Percentiles rank a stretch among this genome's conserved stretches.
Evolutionary conservation across 768 basidiomycete species (phyloP).

Genomic region (Mycena capillaripes): DNA sequence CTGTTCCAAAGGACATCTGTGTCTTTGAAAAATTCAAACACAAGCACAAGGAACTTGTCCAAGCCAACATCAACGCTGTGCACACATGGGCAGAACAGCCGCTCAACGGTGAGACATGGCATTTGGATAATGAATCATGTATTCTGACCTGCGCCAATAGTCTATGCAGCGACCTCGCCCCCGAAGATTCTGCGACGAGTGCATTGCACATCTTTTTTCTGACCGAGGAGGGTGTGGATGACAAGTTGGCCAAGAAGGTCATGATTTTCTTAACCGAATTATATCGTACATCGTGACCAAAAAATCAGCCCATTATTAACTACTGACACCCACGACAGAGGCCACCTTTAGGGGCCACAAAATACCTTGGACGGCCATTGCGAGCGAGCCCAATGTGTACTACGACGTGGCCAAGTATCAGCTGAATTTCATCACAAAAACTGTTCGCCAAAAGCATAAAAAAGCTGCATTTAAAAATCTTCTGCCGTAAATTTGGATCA

Average conservation of each 20-base stretch:
- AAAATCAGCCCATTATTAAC: background rate
- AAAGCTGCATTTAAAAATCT: no score
- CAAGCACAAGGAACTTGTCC: background rate
- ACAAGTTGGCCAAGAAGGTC: background rate
- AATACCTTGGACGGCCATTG: constrained; percentile 17
- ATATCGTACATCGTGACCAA: background rate
- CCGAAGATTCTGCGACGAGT: background rate
- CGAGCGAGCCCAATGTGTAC: constrained; percentile 5
- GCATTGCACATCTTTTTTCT: background rate
- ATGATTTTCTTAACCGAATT: background rate
- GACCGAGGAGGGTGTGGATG: constrained; percentile 4
- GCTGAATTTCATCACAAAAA: background rate
- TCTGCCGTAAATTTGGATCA: no score
- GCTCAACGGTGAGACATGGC: constrained; percentile 11
- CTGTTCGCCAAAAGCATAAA: no score
- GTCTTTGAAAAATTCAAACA: background rate
- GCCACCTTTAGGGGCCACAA: constrained; percentile 7
- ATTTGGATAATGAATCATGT: background rate
- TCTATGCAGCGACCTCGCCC: background rate
- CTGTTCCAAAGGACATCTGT: constrained; percentile 2
- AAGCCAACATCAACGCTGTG: background rate
- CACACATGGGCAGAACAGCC: constrained; percentile 13
- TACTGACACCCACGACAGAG: background rate
- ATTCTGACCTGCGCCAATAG: background rate
- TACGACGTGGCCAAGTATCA: constrained; percentile 7